A percentile compares a stretch with the other conserved stretches of the same genome.
Conservation (phyloP, 2,329 filamentous ascomycete species). For the Aspergillus versicolor region DNA sequence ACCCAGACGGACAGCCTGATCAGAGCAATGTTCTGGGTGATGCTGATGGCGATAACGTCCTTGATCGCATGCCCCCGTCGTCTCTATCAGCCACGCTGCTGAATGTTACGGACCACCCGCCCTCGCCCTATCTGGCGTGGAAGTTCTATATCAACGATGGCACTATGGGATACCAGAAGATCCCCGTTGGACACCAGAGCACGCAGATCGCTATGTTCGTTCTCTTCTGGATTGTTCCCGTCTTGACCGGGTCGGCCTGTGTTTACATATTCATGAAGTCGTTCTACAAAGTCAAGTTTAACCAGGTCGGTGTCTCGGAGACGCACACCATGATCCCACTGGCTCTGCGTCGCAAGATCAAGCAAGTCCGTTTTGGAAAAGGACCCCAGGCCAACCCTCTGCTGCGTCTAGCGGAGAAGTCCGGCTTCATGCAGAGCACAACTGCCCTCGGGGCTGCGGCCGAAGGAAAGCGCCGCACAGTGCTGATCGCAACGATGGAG, state of each 20-base stretch:
- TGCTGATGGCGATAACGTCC: no score
- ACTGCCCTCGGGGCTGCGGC: slow-evolving; percentile 32
- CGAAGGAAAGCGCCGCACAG: slow-evolving; percentile 45
- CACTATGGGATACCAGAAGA: slow-evolving; percentile 51
- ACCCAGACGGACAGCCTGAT: slow-evolving; percentile 62
- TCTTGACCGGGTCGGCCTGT: slow-evolving; percentile 50
- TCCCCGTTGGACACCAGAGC: slow-evolving; percentile 55
- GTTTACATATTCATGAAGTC: slow-evolving; percentile 60
- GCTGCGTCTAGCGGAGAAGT: slow-evolving; percentile 36
- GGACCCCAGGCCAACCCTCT: slow-evolving; percentile 29
- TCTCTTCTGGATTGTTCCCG: slow-evolving; percentile 55
- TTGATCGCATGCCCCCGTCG: slow-evolving; percentile 54
- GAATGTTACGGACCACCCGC: slow-evolving; percentile 41
- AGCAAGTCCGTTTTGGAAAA: slow-evolving; percentile 9
- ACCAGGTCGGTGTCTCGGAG: slow-evolving; percentile 48
- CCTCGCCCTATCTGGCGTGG: slow-evolving; percentile 56
- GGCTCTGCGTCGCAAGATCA: slow-evolving; percentile 12
- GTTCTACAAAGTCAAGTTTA: slow-evolving; percentile 65
- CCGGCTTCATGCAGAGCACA: slow-evolving; percentile 35
- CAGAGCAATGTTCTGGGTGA: slow-evolving; percentile 55
- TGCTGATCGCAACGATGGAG: slow-evolving; percentile 69
- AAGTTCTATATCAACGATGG: slow-evolving; percentile 57
- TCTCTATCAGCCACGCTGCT: slow-evolving; percentile 61
- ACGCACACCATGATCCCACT: slow-evolving; percentile 35
- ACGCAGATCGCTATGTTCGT: slow-evolving; percentile 56